Percentiles rank a stretch among this genome's conserved stretches.
phyloP scores from a whole-genome alignment of 371 early-diverging fungal species.

The Apophysomyces ossiformis region DNA sequence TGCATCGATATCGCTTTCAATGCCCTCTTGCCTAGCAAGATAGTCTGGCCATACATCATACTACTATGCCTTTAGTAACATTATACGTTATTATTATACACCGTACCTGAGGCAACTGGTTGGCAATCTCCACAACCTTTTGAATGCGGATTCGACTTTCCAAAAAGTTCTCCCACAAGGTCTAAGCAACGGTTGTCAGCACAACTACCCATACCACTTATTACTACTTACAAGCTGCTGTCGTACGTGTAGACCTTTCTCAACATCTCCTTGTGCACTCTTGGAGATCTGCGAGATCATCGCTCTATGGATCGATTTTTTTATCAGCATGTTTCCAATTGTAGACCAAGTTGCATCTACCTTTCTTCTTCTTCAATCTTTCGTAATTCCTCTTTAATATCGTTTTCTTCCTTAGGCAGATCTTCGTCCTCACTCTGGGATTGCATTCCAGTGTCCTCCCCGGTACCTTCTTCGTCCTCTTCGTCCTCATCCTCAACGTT shows the following conservation, averaged over 20 bases:
- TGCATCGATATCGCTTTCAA: constrained; percentile 32
- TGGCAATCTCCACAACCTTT: constrained; percentile 73
- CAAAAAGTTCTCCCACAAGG: constrained; percentile 85
- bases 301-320: constrained; percentile 31
- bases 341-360: constrained; percentile 25
- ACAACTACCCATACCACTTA: neutral
- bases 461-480: constrained; percentile 26
- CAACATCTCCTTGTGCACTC: constrained; percentile 79
- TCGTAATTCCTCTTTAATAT: constrained; percentile 71
- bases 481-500: constrained; percentile 31
- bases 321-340: constrained; percentile 18
- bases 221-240: constrained; percentile 53
- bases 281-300: constrained; percentile 71
- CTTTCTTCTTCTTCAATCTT: constrained; percentile 84
- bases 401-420: constrained; percentile 24
- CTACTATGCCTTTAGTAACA: constrained; percentile 7
- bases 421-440: constrained; percentile 31
- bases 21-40: constrained; percentile 37
- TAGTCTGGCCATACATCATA: constrained; percentile 38
- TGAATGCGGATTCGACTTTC: constrained; percentile 92
- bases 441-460: constrained; percentile 27
- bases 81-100: neutral
- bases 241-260: constrained; percentile 91
- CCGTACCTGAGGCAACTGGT: constrained; percentile 76
- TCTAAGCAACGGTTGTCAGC: constrained; percentile 30